Evolutionary conservation across 2,329 filamentous ascomycete genomes (phyloP), one percentile per base, ranked within the genome.

Genomic region (Sordariomycetes sp.): DNA sequence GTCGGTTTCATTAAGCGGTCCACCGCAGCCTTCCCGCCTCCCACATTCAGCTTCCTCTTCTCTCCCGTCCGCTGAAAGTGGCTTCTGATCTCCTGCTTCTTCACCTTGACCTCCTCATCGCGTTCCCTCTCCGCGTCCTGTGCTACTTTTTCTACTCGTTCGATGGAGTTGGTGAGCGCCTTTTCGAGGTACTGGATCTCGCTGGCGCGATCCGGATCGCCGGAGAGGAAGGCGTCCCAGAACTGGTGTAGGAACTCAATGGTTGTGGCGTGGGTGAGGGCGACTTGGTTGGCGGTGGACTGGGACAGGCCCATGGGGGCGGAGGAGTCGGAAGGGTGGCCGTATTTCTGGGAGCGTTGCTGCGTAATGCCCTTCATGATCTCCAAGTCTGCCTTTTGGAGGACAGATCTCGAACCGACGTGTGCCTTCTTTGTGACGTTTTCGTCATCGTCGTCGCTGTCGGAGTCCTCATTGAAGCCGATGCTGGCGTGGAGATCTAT

Each of bases 231-330:
- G 0, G 88, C 79, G 21, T 76, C 73, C 90, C 90, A 98, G 63
- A 98, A 98, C 55, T 96, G 93, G 47, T 90, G 85, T n/a, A 98
- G 65, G 49, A 96, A 98, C 51, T 98, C 92, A 24, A 85, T 82
- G 0, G 86, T 93, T 0, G 92, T 98, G 34, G 88, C 88, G 54
- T 96, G 87, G 1, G 90, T 94, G 36, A 77, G 57, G 26, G 59
- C 61, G 44, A 74, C 78, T 36, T 73, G 73, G 28, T 78, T 67
- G 4, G 73, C 63, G 15, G 82, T 62, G 2, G 72, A 66, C 2
- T 61, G 49, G 4, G 79, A 63, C 4, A 64, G 47, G 17, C 68
- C 64, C 76, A 68, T 82, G 44, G 58, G 70, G 33, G 54, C 68
- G 45, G 47, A 64, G 48, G 35, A 16, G 46, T 63, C 73, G 38